Evolutionary conservation across 345 rosid species (phyloP), one percentile per base, ranked within the genome.

Genomic region (Theobroma cacao): DNA sequence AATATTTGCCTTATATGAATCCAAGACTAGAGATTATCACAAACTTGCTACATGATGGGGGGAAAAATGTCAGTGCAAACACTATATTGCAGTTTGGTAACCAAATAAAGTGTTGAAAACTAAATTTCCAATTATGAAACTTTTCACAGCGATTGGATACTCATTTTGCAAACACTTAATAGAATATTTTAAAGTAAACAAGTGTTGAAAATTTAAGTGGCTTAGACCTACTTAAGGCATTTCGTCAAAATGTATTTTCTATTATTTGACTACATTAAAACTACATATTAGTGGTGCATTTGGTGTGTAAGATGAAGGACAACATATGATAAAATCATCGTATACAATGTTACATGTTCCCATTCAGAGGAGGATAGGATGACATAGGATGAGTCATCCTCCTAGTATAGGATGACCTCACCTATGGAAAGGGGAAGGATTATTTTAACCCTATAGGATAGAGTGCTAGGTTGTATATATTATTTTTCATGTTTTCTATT

Each of bases 1-100:
- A 74, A 72, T 45, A 47, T 55, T 40, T 76, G 14, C 79, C 72
- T 78, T 41, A 33, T 30, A 66, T 17, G 76, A 73, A 52, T 22
- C 59, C 1, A 34, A 68, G 31, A 53, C 20, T 10, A 3, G 45
- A 41, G 8, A 52, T 10, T 18, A 47, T 30, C 2, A 4, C 66
- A 61, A 30, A 61, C 66, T 60, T 31, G 11, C 66, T 61, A 31
- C 20, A 61, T 5, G 36, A 61, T 68, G 20, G 28, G 30, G 41
- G 14, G 2, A 10, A 71, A 71, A 31, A 26, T n/a, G 14, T 45
- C 24, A 7, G 14, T n/a, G 22, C 18, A 11, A 50, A 22, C 61
- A 33, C 75, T 20, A 31, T 33, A 50, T 50, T 31, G 30, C 22
- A 50, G 61, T 13, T 56, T 71, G 24, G 30, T 52, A 50, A 20